A percentile compares a stretch with the other conserved stretches of the same genome.
phyloP scores from a whole-genome alignment of 768 basidiomycete species.

The Lentinula aciculospora region DNA sequence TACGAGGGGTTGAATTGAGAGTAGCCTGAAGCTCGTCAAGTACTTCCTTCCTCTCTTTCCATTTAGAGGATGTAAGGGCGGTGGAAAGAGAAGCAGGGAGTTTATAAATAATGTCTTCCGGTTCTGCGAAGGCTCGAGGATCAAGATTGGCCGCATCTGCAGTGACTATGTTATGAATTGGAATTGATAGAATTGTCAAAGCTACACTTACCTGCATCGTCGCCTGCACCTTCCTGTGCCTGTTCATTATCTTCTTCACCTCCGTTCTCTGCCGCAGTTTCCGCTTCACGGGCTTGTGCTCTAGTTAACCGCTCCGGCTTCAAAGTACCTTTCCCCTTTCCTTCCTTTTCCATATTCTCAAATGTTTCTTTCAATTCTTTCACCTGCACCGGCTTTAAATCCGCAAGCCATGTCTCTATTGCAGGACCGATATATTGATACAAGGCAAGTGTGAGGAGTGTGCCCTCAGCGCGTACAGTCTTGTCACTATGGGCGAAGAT shows the following conservation, averaged over 20 bases:
- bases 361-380: constrained; percentile 94
- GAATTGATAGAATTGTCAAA: background rate
- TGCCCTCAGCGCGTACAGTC: constrained; percentile 90
- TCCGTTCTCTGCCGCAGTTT: constrained; percentile 30
- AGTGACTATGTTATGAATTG: constrained; percentile 8
- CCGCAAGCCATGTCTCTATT: constrained; percentile 79
- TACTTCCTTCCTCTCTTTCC: constrained; percentile 95
- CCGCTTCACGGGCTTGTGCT: constrained; percentile 68
- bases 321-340: constrained; percentile 76
- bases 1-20: constrained; percentile 63
- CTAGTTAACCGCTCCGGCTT: constrained; percentile 80
- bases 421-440: constrained; percentile 85
- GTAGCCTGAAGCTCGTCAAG: constrained; percentile 77
- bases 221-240: constrained; percentile 17
- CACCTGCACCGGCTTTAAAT: constrained; percentile 94
- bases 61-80: constrained; percentile 83
- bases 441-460: constrained; percentile 62
- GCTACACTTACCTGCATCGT: constrained; percentile 40
- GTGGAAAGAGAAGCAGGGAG: constrained; percentile 73
- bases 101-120: constrained; percentile 70
- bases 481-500: constrained; percentile 96
- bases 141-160: constrained; percentile 57
- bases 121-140: constrained; percentile 75
- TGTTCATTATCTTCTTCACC: constrained; percentile 32
- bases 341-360: constrained; percentile 76